phyloP scores from a whole-genome alignment of 306 rosid genomes.

The Acacia melanoxylon region DNA sequence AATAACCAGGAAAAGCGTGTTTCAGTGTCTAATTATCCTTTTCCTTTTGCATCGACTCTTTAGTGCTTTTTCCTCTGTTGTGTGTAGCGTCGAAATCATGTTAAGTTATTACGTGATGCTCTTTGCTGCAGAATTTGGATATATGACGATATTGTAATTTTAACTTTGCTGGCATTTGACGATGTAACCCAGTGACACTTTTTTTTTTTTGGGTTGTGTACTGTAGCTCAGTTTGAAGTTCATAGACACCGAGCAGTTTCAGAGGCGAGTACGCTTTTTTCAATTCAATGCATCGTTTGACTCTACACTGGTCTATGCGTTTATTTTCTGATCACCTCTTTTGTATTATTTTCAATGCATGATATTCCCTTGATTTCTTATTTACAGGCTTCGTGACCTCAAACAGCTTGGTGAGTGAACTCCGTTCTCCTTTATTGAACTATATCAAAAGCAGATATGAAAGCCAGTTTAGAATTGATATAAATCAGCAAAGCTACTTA shows the following conservation, averaged over 20 bases:
- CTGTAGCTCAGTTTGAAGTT: constrained; percentile 90
- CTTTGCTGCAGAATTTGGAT: background rate
- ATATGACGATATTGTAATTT: background rate
- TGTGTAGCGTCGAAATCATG: background rate
- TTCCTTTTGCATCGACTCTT: background rate
- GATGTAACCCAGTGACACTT: background rate
- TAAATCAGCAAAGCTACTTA: background rate
- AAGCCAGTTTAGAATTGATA: constrained; percentile 4
- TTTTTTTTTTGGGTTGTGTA: background rate
- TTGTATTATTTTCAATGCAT: background rate
- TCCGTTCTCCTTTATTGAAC: background rate
- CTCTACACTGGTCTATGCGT: background rate
- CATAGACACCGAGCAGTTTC: constrained; percentile 90
- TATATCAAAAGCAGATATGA: background rate
- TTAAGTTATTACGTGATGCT: background rate
- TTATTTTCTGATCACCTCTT: background rate
- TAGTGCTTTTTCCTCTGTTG: background rate
- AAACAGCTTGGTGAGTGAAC: constrained; percentile 85
- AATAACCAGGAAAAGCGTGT: too few relatives aligned
- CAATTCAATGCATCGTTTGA: constrained; percentile 5
- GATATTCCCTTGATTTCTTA: background rate
- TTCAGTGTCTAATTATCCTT: background rate
- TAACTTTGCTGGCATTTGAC: background rate
- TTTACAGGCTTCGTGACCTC: constrained; percentile 89
- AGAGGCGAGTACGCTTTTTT: constrained; percentile 57